Evolutionary conservation across 2,329 filamentous ascomycete species (phyloP), one percentile per base, ranked within the genome.

Genomic region (Ceratocystis colombiana): DNA sequence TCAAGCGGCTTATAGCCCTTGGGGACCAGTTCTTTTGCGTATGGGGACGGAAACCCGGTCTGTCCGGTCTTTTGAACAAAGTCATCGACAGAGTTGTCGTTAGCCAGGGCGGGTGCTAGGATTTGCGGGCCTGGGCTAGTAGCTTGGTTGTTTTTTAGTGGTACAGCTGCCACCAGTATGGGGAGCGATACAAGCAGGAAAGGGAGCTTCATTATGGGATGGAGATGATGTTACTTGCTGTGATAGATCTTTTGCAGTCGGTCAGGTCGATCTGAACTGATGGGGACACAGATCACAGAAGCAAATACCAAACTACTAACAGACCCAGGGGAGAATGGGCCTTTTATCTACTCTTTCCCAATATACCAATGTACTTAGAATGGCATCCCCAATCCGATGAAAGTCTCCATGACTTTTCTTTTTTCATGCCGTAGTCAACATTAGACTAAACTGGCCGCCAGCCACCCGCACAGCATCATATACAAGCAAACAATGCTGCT

Each of bases 41-140:
- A 53, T 2, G 45, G 62, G 3, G 28, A 25, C 12, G 62, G 45
- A 20, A 46, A 48, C 15, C 25, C 46, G 5, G 28, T 50, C 50
- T 46, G 48, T 63, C 55, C 55, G 0, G 55, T 37, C 55, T 59
- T 59, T 20, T 33, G 55, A 37, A 59, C 55, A 37, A 33, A 59
- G 5, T 59, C 55, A 20, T 59, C 55, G 30, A 37, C 30, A n/a
- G 55, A 37, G 12, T 33, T 37, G 30, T 59, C 55, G 33, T n/a
- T 37, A n/a, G 28, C 17, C 28, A 59, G 15, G 30, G 33, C 6
- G 55, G 55, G 55, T 25, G 55, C 55, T 30, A 59, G 12, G 15
- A 37, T 59, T 7, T 20, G 28, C n/a, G 55, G 28, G 3, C 25
- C 28, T 28, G 55, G 28, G 2, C 15, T 22, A n/a, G 28, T 10